phyloP scores from a whole-genome alignment of 768 basidiomycete genomes.

The Boletus sp. region DNA sequence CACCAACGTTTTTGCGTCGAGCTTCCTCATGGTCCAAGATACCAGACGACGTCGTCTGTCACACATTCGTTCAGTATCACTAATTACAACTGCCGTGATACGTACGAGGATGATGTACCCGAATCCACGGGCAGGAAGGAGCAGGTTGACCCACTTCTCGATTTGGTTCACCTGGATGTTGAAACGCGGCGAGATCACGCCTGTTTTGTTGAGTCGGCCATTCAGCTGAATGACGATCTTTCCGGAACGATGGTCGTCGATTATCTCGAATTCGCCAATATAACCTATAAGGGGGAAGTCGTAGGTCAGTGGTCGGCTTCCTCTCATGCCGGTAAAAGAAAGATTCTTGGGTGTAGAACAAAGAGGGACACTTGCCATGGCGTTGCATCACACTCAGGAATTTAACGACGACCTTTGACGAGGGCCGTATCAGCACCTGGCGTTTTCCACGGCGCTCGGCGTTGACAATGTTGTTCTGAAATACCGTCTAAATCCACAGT shows the following conservation, averaged over 20 bases:
- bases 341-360: no score
- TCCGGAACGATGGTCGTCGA: slow-evolving; percentile 97
- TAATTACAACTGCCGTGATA: slow-evolving; percentile 7
- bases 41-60: slow-evolving; percentile 92
- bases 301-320: background rate
- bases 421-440: slow-evolving; percentile 96
- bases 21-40: slow-evolving; percentile 99
- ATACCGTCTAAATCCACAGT: slow-evolving; percentile 2
- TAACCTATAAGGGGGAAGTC: slow-evolving; percentile 57
- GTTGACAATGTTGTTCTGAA: slow-evolving; percentile 96
- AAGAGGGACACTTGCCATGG: slow-evolving; percentile 68
- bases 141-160: slow-evolving; percentile 94
- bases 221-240: slow-evolving; percentile 99
- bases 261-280: slow-evolving; percentile 97
- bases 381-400: slow-evolving; percentile 99
- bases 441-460: slow-evolving; percentile 99
- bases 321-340: background rate
- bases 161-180: slow-evolving; percentile 93
- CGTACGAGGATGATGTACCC: slow-evolving; percentile 92
- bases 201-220: slow-evolving; percentile 98
- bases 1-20: slow-evolving; percentile 96
- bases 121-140: slow-evolving; percentile 95
- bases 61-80: background rate
- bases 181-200: slow-evolving; percentile 99
- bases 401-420: slow-evolving; percentile 97